Conservation (phyloP, 306 rosid species). For the Calophaca sinica region DNA sequence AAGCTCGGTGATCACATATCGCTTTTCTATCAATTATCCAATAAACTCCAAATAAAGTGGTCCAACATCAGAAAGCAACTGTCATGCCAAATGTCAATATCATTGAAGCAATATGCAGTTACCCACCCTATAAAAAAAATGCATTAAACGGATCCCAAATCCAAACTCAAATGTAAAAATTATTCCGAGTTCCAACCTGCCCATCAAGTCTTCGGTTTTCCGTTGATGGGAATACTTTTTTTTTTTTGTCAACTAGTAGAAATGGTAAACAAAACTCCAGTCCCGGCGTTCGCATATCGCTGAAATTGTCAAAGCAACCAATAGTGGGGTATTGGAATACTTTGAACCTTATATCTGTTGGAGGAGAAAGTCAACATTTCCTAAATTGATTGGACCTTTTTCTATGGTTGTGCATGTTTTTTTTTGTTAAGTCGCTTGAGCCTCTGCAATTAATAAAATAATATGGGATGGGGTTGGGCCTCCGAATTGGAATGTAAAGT, state of each 20-base stretch:
- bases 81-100: neutral
- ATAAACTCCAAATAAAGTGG: slow-evolving; percentile 30
- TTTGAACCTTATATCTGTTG: neutral
- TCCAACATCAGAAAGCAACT: neutral
- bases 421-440: too few relatives aligned
- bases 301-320: too few relatives aligned
- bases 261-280: too few relatives aligned
- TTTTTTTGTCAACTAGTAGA: too few relatives aligned
- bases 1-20: neutral
- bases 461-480: too few relatives aligned
- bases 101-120: slow-evolving; percentile 19
- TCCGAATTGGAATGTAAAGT: too few relatives aligned
- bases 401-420: neutral
- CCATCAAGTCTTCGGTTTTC: neutral
- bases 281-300: too few relatives aligned
- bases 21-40: slow-evolving; percentile 25
- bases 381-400: slow-evolving; percentile 9
- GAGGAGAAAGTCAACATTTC: neutral
- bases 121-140: neutral
- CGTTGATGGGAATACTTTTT: neutral
- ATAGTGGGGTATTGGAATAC: neutral
- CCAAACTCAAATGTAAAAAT: neutral
- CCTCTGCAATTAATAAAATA: too few relatives aligned
- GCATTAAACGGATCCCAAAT: slow-evolving; percentile 23
- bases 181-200: slow-evolving; percentile 1